phyloP scores from a whole-genome alignment of 768 basidiomycete genomes.

The Boletus fagicola region DNA sequence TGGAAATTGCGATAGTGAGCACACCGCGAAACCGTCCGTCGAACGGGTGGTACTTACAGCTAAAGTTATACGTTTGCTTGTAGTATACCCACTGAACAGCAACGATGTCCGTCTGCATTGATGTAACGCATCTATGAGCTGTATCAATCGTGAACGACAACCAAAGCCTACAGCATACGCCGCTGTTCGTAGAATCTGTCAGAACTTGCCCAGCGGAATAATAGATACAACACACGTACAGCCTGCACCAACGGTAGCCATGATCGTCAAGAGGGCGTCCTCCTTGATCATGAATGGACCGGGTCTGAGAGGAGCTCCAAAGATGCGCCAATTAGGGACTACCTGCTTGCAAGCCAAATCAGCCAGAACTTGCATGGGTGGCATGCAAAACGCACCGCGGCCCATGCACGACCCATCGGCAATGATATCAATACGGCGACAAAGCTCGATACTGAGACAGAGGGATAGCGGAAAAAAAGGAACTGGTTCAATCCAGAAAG shows the following conservation, averaged over 20 bases:
- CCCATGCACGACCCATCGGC: slow-evolving; percentile 67
- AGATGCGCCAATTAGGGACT: slow-evolving; percentile 50
- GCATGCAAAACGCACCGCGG: slow-evolving; percentile 31
- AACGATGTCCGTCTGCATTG: slow-evolving; percentile 57
- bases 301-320: slow-evolving; percentile 65
- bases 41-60: slow-evolving; percentile 32
- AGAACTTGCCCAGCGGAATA: background rate
- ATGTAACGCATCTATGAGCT: background rate
- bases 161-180: slow-evolving; percentile 44
- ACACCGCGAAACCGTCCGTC: background rate
- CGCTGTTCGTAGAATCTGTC: slow-evolving; percentile 21
- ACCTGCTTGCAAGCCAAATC: slow-evolving; percentile 27
- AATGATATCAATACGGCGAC: slow-evolving; percentile 73
- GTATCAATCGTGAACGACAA: background rate
- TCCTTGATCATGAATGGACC: slow-evolving; percentile 79
- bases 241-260: slow-evolving; percentile 48
- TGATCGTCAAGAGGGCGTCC: slow-evolving; percentile 66
- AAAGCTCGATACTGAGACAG: slow-evolving; percentile 40
- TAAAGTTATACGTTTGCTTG: slow-evolving; percentile 52
- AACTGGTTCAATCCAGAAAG: slow-evolving; percentile 77
- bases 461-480: slow-evolving; percentile 70
- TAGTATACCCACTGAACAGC: slow-evolving; percentile 75
- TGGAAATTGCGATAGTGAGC: background rate
- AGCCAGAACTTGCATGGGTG: background rate
- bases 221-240: slow-evolving; percentile 17